Evolutionary conservation across 140 eudicot genomes (phyloP), one percentile per base, ranked within the genome.

Genomic region (Senecio squalidus): DNA sequence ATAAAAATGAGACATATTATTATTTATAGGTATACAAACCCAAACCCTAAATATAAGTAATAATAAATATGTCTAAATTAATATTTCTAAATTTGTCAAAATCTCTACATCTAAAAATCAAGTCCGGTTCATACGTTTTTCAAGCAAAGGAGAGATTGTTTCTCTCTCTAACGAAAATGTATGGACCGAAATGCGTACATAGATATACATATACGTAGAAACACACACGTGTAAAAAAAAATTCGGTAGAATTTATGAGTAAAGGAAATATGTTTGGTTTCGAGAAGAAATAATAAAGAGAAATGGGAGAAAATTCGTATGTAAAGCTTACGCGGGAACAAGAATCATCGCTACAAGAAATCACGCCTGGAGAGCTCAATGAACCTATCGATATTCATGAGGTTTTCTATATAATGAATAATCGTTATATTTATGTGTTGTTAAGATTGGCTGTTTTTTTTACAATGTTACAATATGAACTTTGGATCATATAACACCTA

Each of bases 311-410:
- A 23, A 80, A 80, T 21, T 45, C 94, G 24, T 89, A 89, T 39
- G 97, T 85, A 51, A 79, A 82, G 76, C 83, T 89, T 23, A 80
- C 95, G 3, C 77, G 64, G 54, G 88, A 73, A 6, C 93, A 78
- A 52, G 81, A 67, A 67, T 61, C 66, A 10, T 67, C 84, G 8
- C 50, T 78, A 61, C 86, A 87, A 58, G 78, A 89, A 30, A 71
- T 89, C 57, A 85, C 81, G 9, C 97, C 95, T 22, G 97, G 97
- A 9, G 97, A 89, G 64, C 89, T 89, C 41, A 85, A 89, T 62
- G 86, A 89, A 76, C 80, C 97, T 38, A 76, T 89, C 53, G 86
- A 89, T 52, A 62, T 89, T 54, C 50, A 64, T 43, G 67, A 68
- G 84, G 97, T 89, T 59, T 26, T 11, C 20, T 10, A 16, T 26